These are phyloP conservation scores for Acanthamoeba castellanii DNA, from an alignment of 208 protist genomes.

Conservation along the genomic window DNA sequence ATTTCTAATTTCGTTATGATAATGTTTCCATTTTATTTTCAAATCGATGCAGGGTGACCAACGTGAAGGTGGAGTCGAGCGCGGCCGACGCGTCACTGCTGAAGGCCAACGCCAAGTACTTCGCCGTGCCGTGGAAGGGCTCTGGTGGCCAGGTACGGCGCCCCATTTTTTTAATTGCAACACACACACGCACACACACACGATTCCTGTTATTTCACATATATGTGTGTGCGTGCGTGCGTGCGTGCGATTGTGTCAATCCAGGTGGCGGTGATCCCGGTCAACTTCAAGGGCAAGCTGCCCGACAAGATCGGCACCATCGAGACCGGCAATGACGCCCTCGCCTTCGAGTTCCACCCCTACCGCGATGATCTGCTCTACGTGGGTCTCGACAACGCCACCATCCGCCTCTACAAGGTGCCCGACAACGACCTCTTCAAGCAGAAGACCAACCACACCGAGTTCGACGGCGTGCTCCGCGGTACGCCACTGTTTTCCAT, in stretches of 20 bases:
- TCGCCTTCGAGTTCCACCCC: slow-evolving; percentile 62
- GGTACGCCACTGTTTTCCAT: neutral
- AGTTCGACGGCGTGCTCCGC: slow-evolving; percentile 26
- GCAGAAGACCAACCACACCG: slow-evolving; percentile 69
- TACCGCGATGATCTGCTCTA: slow-evolving; percentile 57
- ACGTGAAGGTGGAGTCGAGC: slow-evolving; percentile 55
- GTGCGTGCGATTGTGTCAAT: neutral
- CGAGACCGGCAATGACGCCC: slow-evolving; percentile 45
- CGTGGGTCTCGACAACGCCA: slow-evolving; percentile 47
- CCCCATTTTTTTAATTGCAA: neutral
- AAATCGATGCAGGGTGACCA: neutral
- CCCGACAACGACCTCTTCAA: slow-evolving; percentile 66
- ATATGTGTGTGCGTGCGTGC: neutral
- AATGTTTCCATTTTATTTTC: no score
- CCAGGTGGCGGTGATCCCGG: slow-evolving; percentile 43
- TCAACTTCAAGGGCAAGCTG: slow-evolving; percentile 60
- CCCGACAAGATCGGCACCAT: slow-evolving; percentile 63
- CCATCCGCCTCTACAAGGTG: slow-evolving; percentile 62
- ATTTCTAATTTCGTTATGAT: no score
- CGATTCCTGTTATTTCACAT: slow-evolving; percentile 24
- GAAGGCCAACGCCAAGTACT: slow-evolving; percentile 80
- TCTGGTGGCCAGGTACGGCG: slow-evolving; percentile 77
- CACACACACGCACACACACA: no score
- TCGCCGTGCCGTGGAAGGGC: slow-evolving; percentile 82
- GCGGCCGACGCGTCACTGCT: slow-evolving; percentile 69